Evolutionary conservation across 2,329 filamentous ascomycete species (phyloP).

Genomic region (Fusarium foetens): DNA sequence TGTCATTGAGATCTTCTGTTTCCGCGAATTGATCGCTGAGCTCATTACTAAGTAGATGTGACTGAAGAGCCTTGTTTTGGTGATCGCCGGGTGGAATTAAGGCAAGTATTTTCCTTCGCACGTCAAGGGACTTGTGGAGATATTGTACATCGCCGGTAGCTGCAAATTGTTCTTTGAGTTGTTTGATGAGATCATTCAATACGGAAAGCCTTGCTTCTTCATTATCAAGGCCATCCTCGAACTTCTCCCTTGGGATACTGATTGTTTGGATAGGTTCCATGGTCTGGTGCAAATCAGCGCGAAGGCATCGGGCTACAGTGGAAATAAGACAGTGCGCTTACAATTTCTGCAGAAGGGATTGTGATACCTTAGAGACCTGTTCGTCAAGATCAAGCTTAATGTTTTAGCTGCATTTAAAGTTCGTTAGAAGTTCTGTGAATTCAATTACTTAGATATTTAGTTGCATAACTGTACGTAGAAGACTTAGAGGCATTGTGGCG

Average conservation of each 20-base stretch:
- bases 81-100: fast-evolving
- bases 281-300: neutral
- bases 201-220: neutral
- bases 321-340: fast-evolving
- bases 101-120: neutral
- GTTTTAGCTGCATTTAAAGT: neutral
- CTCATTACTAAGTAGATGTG: neutral
- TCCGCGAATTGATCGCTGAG: neutral
- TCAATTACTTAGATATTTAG: too few relatives aligned
- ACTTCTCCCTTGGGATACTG: too few relatives aligned
- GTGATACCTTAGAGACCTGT: neutral
- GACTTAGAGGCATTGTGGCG: too few relatives aligned
- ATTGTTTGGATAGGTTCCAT: neutral
- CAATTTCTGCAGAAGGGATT: fast-evolving
- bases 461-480: too few relatives aligned
- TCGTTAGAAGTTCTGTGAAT: neutral
- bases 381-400: neutral
- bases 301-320: fast-evolving
- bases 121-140: neutral
- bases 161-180: neutral
- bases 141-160: neutral
- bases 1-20: neutral
- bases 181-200: neutral
- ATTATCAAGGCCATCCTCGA: neutral
- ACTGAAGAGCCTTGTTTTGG: neutral